Evolutionary conservation across 495 filamentous ascomycete genomes (phyloP).

Genomic region (Rusavskia elegans): DNA sequence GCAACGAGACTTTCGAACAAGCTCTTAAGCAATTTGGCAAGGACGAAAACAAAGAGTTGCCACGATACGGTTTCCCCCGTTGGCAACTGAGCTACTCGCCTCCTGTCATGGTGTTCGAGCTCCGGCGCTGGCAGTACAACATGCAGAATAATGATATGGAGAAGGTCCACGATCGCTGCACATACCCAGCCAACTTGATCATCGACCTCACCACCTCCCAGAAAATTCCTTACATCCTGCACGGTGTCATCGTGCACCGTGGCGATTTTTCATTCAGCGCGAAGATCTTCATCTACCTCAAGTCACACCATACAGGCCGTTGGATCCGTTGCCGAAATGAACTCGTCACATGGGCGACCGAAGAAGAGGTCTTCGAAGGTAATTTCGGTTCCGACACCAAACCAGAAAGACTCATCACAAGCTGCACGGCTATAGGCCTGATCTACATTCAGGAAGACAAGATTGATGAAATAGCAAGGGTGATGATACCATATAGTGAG

Average conservation of each 20-base stretch:
- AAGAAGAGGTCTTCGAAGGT: background rate
- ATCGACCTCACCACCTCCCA: too few species aligned
- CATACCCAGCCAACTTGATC: too few species aligned
- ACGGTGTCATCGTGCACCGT: background rate
- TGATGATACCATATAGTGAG: background rate
- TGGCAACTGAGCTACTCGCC: background rate
- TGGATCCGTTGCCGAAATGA: background rate
- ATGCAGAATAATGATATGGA: too few species aligned
- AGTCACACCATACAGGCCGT: background rate
- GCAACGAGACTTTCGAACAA: background rate
- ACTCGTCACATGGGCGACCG: background rate
- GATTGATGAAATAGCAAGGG: background rate
- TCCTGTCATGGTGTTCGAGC: background rate
- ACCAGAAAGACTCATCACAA: too few species aligned
- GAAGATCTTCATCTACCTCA: background rate
- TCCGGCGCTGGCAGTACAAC: background rate
- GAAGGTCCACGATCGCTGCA: too few species aligned
- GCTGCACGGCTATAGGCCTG: background rate
- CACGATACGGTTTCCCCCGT: background rate
- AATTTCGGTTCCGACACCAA: background rate
- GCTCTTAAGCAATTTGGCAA: background rate
- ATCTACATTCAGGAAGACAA: background rate
- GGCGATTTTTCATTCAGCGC: background rate
- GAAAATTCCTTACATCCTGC: background rate
- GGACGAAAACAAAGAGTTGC: background rate